Evolutionary conservation across 2,329 filamentous ascomycete genomes (phyloP).

Genomic region (Neonectria coccinea): DNA sequence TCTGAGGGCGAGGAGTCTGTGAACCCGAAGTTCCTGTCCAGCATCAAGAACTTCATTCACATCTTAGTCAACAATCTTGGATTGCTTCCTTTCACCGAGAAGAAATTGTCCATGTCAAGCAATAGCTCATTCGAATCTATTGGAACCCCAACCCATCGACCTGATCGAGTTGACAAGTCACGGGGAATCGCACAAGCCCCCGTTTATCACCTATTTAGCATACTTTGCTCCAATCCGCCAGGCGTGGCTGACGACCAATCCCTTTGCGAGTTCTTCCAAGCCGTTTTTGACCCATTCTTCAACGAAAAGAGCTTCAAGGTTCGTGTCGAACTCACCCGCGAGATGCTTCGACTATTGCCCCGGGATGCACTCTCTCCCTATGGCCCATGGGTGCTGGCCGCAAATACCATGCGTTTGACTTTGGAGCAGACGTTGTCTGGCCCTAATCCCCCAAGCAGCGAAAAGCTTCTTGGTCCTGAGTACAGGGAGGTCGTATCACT

Average conservation of each 20-base stretch:
- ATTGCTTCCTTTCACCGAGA: conserved; percentile 72
- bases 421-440: conserved; percentile 52
- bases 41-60: conserved; percentile 63
- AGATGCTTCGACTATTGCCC: conserved; percentile 64
- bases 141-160: conserved; percentile 74
- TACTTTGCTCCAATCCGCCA: conserved; percentile 65
- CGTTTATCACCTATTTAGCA: conserved; percentile 73
- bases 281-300: conserved; percentile 70
- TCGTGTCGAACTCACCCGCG: conserved; percentile 60
- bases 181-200: conserved; percentile 67
- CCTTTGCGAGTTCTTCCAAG: conserved; percentile 59
- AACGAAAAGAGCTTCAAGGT: conserved; percentile 58
- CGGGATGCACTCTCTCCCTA: conserved; percentile 58
- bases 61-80: conserved; percentile 65
- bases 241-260: conserved; percentile 61
- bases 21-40: conserved; percentile 65
- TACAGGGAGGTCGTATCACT: conserved; percentile 78
- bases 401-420: conserved; percentile 58
- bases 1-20: conserved; percentile 58
- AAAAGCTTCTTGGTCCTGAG: conserved; percentile 70
- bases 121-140: conserved; percentile 71
- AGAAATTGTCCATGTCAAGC: conserved; percentile 62
- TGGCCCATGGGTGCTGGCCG: conserved; percentile 64
- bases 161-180: conserved; percentile 63
- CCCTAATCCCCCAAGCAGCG: conserved; percentile 42